Evolutionary conservation across 1,139 yeast genomes (phyloP), one percentile per base, ranked within the genome.

Genomic region (Geotrichum aggregatum): DNA sequence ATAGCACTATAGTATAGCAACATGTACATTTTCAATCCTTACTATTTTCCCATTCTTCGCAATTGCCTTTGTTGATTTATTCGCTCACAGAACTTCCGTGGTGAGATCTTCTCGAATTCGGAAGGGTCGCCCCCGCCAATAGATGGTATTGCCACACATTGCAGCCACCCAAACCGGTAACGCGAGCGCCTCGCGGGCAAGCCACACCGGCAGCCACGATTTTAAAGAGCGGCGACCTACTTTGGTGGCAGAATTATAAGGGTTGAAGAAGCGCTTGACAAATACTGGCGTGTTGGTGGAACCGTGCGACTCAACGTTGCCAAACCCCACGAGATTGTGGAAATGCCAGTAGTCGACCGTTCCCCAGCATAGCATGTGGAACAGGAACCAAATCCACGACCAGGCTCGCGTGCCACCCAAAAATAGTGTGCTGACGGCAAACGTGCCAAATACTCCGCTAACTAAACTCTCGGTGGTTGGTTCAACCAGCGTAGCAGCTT

Each of bases 81-180:
- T n/a, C 19, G 8, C 28, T 8, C 8, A 24, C 54, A 82, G 68
- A 63, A 80, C 88, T 63, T 82, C 91, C 0, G 95, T 95, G 1
- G 88, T 82, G 55, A 87, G 71, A 64, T 88, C 96, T 5, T 80
- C 72, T 54, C 81, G 78, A 58, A 88, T 88, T 56, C 72, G 73
- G 65, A 87, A 88, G 3, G 89, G 88, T 55, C 79, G 75, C 24
- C 88, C 87, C 56, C 97, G 73, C 97, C 97, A 88, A 56, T 82
- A 84, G 39, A 88, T 84, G 50, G 76, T 77, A 35, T 84, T 83
- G 0, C 96, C 96, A 41, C 75, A 61, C 84, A 88, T 84, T 0
- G 96, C 95, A 38, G 72, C 74, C 2, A 84, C 58, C 97, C 97
- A 88, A 24, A 88, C 80, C 0, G 96, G 96, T 33, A 88, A 71